Evolutionary conservation across 106 monocot species (phyloP).

Genomic region (Allium sativum): DNA sequence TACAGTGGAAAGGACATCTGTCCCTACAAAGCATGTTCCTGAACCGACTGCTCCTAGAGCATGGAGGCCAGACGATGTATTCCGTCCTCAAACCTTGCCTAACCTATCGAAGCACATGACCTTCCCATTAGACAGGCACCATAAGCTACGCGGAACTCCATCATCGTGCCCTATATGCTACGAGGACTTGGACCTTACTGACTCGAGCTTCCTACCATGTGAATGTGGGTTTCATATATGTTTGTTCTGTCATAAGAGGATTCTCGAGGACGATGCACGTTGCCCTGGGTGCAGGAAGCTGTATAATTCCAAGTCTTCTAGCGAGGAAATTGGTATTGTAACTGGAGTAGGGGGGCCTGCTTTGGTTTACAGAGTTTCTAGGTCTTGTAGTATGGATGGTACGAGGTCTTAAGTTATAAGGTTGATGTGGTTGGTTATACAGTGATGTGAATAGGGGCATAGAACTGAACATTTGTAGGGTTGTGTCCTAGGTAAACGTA

Average conservation of each 20-base stretch:
- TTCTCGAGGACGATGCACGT: slow-evolving; percentile 69
- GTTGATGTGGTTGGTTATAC: slow-evolving; percentile 6
- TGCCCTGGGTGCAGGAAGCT: slow-evolving; percentile 79
- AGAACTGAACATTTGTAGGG: not conserved
- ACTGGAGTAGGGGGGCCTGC: slow-evolving; percentile 9
- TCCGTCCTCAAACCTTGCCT: slow-evolving; percentile 45
- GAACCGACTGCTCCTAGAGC: slow-evolving; percentile 22
- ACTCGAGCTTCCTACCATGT: slow-evolving; percentile 82
- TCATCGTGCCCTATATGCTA: slow-evolving; percentile 73
- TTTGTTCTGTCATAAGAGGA: slow-evolving; percentile 93
- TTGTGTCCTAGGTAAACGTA: too few relatives aligned
- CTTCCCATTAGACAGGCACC: slow-evolving; percentile 20
- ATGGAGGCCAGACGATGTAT: slow-evolving; percentile 46
- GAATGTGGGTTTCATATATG: slow-evolving; percentile 70
- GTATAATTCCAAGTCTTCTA: slow-evolving; percentile 14
- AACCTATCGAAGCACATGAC: slow-evolving; percentile 45
- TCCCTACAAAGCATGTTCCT: slow-evolving; percentile 10
- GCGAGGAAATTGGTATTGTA: slow-evolving; percentile 14
- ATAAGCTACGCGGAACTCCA: slow-evolving; percentile 4
- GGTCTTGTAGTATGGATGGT: slow-evolving; percentile 41
- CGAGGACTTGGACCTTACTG: slow-evolving; percentile 80
- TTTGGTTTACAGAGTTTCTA: slow-evolving; percentile 16
- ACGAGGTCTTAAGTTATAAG: slow-evolving; percentile 22
- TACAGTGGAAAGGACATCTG: not conserved
- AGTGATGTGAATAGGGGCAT: slow-evolving; percentile 22